phyloP scores from a whole-genome alignment of 139 green algal genomes.

The Asterochloris erici region DNA sequence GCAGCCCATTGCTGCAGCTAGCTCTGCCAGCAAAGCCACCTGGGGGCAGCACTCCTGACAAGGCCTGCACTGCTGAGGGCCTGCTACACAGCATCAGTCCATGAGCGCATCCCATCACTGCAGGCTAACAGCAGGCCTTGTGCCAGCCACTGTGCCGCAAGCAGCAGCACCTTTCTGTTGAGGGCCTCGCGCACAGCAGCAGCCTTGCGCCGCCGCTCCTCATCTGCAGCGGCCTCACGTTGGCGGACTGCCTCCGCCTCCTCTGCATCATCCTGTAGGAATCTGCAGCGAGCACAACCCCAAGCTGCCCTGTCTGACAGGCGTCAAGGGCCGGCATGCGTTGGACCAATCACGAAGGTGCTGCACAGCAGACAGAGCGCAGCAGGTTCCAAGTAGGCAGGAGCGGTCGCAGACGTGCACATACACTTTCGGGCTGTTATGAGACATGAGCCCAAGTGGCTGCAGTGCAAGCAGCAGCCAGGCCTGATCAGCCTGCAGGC shows the following conservation, averaged over 20 bases:
- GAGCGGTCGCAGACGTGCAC: background rate
- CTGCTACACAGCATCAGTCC: background rate
- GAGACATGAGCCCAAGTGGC: background rate
- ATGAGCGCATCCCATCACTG: background rate
- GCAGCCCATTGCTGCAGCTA: too few relatives aligned
- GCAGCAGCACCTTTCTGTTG: background rate
- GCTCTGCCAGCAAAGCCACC: too few relatives aligned
- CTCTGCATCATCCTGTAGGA: constrained; percentile 29
- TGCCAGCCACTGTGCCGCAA: background rate
- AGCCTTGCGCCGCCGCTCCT: constrained; percentile 1
- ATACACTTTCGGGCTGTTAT: background rate
- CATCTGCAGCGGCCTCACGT: constrained; percentile 10
- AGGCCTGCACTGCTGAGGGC: background rate
- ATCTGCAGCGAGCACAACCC: constrained; percentile 9
- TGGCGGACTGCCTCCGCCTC: constrained; percentile 18
- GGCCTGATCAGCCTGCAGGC: too few relatives aligned
- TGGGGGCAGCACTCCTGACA: background rate
- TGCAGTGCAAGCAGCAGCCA: too few relatives aligned
- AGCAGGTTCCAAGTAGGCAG: background rate
- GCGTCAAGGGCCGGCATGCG: background rate
- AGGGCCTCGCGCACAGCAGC: constrained; percentile 8
- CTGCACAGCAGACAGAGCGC: background rate
- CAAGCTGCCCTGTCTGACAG: too few relatives aligned
- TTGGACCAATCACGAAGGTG: background rate
- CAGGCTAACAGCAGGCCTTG: background rate